These are phyloP conservation scores for Kodamaea fungicola DNA, from an alignment of 1,139 yeast species.

Conservation along the genomic window DNA sequence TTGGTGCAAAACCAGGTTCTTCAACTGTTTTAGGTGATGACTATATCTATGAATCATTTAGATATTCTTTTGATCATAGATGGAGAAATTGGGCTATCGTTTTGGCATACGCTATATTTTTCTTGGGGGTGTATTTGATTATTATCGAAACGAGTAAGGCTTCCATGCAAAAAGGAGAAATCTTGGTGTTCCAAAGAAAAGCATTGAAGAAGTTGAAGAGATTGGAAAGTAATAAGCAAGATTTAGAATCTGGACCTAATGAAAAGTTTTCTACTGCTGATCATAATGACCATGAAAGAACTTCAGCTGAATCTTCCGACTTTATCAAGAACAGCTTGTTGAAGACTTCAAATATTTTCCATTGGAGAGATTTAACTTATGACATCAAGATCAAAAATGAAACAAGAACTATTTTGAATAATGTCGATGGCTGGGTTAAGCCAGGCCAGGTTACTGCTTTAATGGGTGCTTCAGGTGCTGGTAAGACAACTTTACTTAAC, in stretches of 20 bases:
- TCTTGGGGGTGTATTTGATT: slow-evolving; percentile 51
- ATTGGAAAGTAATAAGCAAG: slow-evolving; percentile 20
- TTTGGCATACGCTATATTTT: slow-evolving; percentile 53
- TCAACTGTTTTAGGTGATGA: slow-evolving; percentile 53
- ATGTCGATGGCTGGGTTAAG: slow-evolving; percentile 64
- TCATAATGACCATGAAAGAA: not conserved
- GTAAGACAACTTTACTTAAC: slow-evolving; percentile 73
- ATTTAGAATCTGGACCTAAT: slow-evolving; percentile 11
- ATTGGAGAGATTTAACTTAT: slow-evolving; percentile 76
- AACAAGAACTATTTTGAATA: slow-evolving; percentile 57
- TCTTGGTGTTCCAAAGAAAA: slow-evolving; percentile 56
- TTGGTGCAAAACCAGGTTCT: slow-evolving; percentile 62
- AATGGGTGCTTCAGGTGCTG: slow-evolving; percentile 89
- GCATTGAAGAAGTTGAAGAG: slow-evolving; percentile 26
- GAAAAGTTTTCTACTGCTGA: slow-evolving; percentile 15
- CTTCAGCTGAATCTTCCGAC: slow-evolving; percentile 6
- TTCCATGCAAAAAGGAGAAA: slow-evolving; percentile 80
- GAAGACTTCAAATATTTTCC: slow-evolving; percentile 50
- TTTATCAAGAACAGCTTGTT: slow-evolving; percentile 8
- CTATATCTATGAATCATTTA: slow-evolving; percentile 46
- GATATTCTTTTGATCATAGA: slow-evolving; percentile 54
- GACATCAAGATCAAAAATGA: slow-evolving; percentile 65
- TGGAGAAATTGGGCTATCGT: slow-evolving; percentile 86
- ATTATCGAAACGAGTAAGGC: slow-evolving; percentile 68
- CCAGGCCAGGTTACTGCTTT: slow-evolving; percentile 30